Percentiles rank a stretch among this genome's conserved stretches.
Evolutionary conservation across 441 rosid genomes (phyloP).

Genomic region (Populus hybrid): DNA sequence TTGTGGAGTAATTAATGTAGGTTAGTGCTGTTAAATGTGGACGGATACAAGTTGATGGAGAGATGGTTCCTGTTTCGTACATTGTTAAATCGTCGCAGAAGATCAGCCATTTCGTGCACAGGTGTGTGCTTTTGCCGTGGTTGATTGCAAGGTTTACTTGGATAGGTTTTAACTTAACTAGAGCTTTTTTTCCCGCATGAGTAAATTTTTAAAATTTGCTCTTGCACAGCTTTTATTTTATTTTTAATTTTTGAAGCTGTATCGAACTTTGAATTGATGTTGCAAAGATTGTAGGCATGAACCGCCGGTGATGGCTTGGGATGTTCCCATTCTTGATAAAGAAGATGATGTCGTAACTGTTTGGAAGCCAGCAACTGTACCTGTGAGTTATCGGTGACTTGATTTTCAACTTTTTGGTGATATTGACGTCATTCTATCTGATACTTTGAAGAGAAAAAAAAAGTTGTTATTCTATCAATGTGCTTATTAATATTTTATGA

Average conservation of each 20-base stretch:
- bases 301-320: slow-evolving; percentile 77
- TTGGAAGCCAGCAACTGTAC: slow-evolving; percentile 86
- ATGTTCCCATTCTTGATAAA: slow-evolving; percentile 53
- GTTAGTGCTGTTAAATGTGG: slow-evolving; percentile 80
- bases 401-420: background rate
- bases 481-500: background rate
- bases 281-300: slow-evolving; percentile 71
- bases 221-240: background rate
- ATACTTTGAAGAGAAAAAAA: background rate
- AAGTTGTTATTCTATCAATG: background rate
- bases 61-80: slow-evolving; percentile 68
- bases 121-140: slow-evolving; percentile 32
- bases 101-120: slow-evolving; percentile 88
- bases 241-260: slow-evolving; percentile 16
- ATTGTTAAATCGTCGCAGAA: slow-evolving; percentile 71
- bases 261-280: slow-evolving; percentile 28
- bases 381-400: slow-evolving; percentile 48
- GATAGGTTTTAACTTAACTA: background rate
- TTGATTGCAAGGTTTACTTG: background rate
- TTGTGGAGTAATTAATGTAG: slow-evolving; percentile 33
- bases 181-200: background rate
- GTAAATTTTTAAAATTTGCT: background rate
- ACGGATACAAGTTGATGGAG: slow-evolving; percentile 81
- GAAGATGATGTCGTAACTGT: slow-evolving; percentile 76
- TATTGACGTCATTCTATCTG: background rate